Percentiles rank a stretch among this genome's conserved stretches.
phyloP scores from a whole-genome alignment of 2,329 filamentous ascomycete genomes.

The Ambrosiella xylebori region DNA sequence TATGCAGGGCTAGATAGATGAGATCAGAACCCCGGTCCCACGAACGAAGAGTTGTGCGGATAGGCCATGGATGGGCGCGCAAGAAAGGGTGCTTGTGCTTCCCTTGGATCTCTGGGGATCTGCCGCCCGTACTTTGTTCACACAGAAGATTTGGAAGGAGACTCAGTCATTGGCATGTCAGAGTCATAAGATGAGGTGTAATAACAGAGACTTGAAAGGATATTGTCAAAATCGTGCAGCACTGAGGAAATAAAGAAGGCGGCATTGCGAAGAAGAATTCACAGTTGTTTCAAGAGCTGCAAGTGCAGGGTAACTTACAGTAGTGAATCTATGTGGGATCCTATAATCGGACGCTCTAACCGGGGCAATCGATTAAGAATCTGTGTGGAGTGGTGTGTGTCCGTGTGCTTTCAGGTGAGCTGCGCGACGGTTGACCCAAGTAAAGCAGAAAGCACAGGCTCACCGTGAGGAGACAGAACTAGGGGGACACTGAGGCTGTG shows the following conservation, averaged over 20 bases:
- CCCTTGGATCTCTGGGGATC: neutral
- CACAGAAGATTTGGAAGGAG: too few species aligned
- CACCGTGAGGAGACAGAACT: neutral
- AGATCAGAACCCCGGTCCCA: neutral
- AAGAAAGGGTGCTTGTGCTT: neutral
- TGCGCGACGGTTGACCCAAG: neutral
- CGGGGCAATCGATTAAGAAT: neutral
- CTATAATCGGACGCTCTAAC: neutral
- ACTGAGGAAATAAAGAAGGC: neutral
- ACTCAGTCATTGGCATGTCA: too few species aligned
- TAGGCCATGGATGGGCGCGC: neutral
- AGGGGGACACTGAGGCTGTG: neutral
- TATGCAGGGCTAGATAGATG: conserved; percentile 1
- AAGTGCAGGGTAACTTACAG: neutral
- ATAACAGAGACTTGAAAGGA: neutral
- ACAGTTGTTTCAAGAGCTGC: neutral
- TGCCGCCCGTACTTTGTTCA: neutral
- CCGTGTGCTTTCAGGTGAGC: neutral
- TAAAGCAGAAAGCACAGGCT: neutral
- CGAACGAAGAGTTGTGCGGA: neutral
- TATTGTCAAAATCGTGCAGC: neutral
- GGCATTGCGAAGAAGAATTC: neutral
- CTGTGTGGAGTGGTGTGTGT: neutral
- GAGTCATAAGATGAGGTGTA: neutral
- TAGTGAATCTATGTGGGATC: neutral